phyloP scores from a whole-genome alignment of 169 alveolate genomes.

The Cryptosporidium baileyi region DNA sequence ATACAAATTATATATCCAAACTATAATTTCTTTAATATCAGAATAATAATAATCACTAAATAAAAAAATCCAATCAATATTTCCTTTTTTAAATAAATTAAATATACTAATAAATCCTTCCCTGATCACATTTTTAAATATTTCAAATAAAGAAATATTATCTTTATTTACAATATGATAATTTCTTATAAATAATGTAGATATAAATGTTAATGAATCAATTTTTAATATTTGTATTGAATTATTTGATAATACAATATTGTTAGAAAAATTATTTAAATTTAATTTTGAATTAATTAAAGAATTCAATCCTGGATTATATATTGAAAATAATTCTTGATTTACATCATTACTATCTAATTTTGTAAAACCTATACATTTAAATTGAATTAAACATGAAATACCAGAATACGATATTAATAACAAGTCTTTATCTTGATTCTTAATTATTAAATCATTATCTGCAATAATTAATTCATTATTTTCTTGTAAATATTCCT shows the following conservation, averaged over 20 bases:
- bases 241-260: not conserved
- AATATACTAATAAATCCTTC: constrained; percentile 25
- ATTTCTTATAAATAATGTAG: constrained; percentile 1
- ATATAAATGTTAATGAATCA: not conserved
- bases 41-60: constrained; percentile 7
- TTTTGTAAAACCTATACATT: constrained; percentile 25
- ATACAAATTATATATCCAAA: constrained; percentile 28
- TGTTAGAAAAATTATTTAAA: constrained; percentile 5
- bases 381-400: constrained; percentile 10
- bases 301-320: constrained; percentile 18
- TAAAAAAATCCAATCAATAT: constrained; percentile 50
- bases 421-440: not conserved
- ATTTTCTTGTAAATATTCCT: not conserved
- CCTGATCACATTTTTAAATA: not conserved
- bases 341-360: not conserved
- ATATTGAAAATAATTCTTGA: not conserved
- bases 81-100: constrained; percentile 32
- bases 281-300: constrained; percentile 5
- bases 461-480: not conserved
- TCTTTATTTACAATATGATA: not conserved
- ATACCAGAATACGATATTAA: constrained; percentile 52
- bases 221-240: not conserved
- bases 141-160: not conserved
- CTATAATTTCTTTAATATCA: constrained; percentile 28
- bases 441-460: not conserved